These are phyloP conservation scores for Dendryphion nanum DNA, from an alignment of 2,329 filamentous ascomycete genomes.

Conservation along the genomic window DNA sequence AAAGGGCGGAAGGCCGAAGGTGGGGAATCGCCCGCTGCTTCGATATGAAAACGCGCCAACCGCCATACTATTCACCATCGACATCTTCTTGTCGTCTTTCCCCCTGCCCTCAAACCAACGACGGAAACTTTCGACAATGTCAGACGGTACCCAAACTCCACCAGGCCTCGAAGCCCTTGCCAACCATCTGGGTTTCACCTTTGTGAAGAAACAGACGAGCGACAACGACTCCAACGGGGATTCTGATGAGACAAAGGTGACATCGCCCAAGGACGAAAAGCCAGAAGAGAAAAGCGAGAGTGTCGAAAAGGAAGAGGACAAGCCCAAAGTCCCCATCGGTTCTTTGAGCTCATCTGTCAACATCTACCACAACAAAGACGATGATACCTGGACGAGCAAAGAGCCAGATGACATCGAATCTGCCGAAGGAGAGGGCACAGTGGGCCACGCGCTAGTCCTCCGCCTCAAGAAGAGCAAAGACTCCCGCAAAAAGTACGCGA, in stretches of 20 bases:
- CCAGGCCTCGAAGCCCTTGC: slow-evolving; percentile 6
- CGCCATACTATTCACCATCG: too few species aligned
- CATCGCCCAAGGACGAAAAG: neutral
- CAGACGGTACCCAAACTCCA: slow-evolving; percentile 1
- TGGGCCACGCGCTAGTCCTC: slow-evolving; percentile 42
- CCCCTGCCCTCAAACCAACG: too few species aligned
- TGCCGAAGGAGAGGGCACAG: slow-evolving; percentile 58
- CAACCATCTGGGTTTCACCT: slow-evolving; percentile 4
- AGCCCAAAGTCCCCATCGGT: neutral
- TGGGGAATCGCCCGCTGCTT: too few species aligned
- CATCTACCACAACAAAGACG: slow-evolving; percentile 1
- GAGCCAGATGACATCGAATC: slow-evolving; percentile 3
- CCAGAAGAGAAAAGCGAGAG: neutral
- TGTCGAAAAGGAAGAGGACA: neutral
- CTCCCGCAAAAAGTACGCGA: slow-evolving; percentile 55
- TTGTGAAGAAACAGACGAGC: slow-evolving; percentile 36
- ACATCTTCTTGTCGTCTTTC: neutral
- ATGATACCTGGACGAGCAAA: slow-evolving; percentile 3
- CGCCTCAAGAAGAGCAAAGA: slow-evolving; percentile 46
- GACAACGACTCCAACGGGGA: neutral
- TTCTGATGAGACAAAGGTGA: neutral
- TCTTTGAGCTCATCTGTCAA: slow-evolving; percentile 1
- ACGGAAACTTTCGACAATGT: too few species aligned
- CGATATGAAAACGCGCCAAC: too few species aligned
- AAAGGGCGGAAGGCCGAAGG: too few species aligned